Percentiles rank a stretch among this genome's conserved stretches.
Evolutionary conservation across 2,329 filamentous ascomycete species (phyloP).

Genomic region (Microsporum ferrugineum): DNA sequence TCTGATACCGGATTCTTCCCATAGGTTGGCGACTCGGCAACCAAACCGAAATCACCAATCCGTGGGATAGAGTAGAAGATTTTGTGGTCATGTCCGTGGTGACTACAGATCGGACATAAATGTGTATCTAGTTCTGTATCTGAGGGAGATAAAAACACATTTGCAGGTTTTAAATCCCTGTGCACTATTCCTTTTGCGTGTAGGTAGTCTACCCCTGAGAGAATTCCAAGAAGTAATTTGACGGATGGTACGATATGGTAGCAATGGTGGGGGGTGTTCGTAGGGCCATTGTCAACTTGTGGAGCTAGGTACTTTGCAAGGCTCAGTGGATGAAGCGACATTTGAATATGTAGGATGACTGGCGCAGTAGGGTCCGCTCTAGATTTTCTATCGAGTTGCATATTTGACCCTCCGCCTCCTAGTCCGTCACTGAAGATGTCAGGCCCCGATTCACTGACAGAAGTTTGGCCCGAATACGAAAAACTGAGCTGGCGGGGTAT

Average conservation of each 20-base stretch:
- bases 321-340: conserved; percentile 54
- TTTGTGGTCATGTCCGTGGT: conserved; percentile 9
- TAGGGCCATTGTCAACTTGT: conserved; percentile 12
- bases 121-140: conserved; percentile 30
- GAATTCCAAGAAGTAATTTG: conserved; percentile 46
- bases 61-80: conserved; percentile 42
- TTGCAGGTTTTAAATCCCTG: conserved; percentile 57
- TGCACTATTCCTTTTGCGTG: conserved; percentile 52
- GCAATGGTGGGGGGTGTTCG: conserved; percentile 42
- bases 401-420: conserved; percentile 26
- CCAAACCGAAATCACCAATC: conserved; percentile 59
- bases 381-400: conserved; percentile 20
- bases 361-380: background rate
- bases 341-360: conserved; percentile 54
- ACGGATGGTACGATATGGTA: conserved; percentile 50
- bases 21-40: conserved; percentile 42
- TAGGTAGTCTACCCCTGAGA: conserved; percentile 54
- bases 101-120: conserved; percentile 37
- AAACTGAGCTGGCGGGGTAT: conserved; percentile 34
- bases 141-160: conserved; percentile 50
- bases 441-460: conserved; percentile 26
- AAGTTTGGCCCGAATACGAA: conserved; percentile 24
- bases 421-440: conserved; percentile 34
- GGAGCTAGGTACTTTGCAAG: conserved; percentile 47
- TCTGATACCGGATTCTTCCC: conserved; percentile 15